Evolutionary conservation across 1,284 basidiomycete genomes (phyloP).

Genomic region (Earliella scabrosa): DNA sequence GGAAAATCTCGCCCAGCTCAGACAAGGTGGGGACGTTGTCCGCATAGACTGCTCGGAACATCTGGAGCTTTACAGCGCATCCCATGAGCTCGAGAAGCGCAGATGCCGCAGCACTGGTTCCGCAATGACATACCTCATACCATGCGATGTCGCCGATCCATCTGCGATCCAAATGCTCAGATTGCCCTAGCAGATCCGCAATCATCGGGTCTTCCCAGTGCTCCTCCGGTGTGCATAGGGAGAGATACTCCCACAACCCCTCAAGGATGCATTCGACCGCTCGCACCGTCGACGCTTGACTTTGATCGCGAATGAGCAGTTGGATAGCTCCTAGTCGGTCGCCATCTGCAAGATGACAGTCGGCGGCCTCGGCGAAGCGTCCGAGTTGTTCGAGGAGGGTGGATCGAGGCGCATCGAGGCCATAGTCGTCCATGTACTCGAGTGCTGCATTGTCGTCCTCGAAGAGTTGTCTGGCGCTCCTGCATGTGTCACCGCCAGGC

Average conservation of each 20-base stretch:
- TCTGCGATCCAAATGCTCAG: conserved; percentile 3
- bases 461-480: conserved; percentile 56
- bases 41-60: conserved; percentile 46
- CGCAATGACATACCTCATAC: conserved; percentile 30
- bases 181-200: conserved; percentile 10
- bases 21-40: conserved; percentile 31
- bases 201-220: not conserved
- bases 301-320: conserved; percentile 44
- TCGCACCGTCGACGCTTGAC: conserved; percentile 14
- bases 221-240: not conserved
- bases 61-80: conserved; percentile 27
- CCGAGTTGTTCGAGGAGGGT: conserved; percentile 49
- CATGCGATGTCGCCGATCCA: not conserved
- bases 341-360: conserved; percentile 56
- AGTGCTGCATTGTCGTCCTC: conserved; percentile 53
- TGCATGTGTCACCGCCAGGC: conserved; percentile 22
- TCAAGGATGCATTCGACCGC: conserved; percentile 32
- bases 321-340: conserved; percentile 50
- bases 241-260: conserved; percentile 32
- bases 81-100: not conserved
- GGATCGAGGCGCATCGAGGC: conserved; percentile 55
- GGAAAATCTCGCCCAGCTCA: conserved; percentile 33
- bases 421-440: conserved; percentile 61
- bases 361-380: conserved; percentile 55
- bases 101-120: too few relatives aligned